Evolutionary conservation across 768 basidiomycete genomes (phyloP).

Genomic region (Xanthoconium stramineum): DNA sequence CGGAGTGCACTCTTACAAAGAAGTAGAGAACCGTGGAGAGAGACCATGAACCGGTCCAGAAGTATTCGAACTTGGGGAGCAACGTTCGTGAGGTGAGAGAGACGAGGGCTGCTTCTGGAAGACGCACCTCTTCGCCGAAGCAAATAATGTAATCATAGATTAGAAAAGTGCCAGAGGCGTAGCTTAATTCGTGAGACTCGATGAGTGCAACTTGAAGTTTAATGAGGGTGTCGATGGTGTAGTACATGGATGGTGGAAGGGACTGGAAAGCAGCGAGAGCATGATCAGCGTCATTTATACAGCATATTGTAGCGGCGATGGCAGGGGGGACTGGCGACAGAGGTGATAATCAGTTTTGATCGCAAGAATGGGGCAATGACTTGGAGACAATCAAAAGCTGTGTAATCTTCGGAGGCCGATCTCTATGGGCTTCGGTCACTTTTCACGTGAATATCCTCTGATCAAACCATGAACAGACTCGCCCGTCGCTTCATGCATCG

Average conservation of each 20-base stretch:
- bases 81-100: not conserved
- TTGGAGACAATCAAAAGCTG: too few relatives aligned
- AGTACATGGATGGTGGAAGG: too few relatives aligned
- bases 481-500: constrained; percentile 27
- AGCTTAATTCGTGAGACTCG: not conserved
- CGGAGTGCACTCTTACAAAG: not conserved
- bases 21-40: constrained; percentile 9
- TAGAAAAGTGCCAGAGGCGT: not conserved
- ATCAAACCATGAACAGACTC: not conserved
- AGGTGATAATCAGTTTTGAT: too few relatives aligned
- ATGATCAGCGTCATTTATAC: too few relatives aligned
- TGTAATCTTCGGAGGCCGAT: too few relatives aligned
- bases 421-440: too few relatives aligned
- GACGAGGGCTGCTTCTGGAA: not conserved
- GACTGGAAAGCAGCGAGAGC: not conserved
- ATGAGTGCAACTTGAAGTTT: not conserved
- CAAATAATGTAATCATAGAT: constrained; percentile 5
- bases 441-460: constrained; percentile 10
- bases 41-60: constrained; percentile 3
- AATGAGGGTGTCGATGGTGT: not conserved
- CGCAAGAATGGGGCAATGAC: too few relatives aligned
- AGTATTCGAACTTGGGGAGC: not conserved
- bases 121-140: constrained; percentile 4
- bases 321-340: too few relatives aligned
- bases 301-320: too few relatives aligned